A percentile compares a stretch with the other conserved stretches of the same genome.
phyloP scores from a whole-genome alignment of 2,329 filamentous ascomycete species.

The Aspergillus flavus region DNA sequence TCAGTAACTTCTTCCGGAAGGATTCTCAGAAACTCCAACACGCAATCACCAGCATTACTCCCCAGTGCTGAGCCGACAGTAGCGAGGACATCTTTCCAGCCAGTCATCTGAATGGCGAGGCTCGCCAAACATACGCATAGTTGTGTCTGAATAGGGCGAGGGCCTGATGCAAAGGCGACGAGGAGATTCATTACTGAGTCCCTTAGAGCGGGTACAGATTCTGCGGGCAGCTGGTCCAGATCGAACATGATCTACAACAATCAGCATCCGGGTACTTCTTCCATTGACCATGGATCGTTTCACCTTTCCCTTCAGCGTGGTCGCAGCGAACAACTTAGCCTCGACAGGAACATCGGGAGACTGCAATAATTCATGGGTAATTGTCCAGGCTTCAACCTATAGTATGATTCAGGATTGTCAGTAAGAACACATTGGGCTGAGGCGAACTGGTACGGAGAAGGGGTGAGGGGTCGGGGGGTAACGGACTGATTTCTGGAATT shows the following conservation, averaged over 20 bases:
- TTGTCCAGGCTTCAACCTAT: slow-evolving; percentile 87
- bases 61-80: slow-evolving; percentile 77
- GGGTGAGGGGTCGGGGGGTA: slow-evolving; percentile 21
- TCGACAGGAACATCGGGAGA: slow-evolving; percentile 74
- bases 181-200: slow-evolving; percentile 82
- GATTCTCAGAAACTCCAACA: slow-evolving; percentile 94
- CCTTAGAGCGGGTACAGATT: slow-evolving; percentile 74
- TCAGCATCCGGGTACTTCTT: slow-evolving; percentile 26
- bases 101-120: slow-evolving; percentile 91
- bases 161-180: slow-evolving; percentile 77
- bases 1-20: slow-evolving; percentile 98
- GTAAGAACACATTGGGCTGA: slow-evolving; percentile 2
- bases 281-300: slow-evolving; percentile 22
- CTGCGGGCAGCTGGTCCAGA: slow-evolving; percentile 79
- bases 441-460: background rate
- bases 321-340: slow-evolving; percentile 92
- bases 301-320: slow-evolving; percentile 97
- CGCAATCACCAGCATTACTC: slow-evolving; percentile 73
- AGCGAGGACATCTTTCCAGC: slow-evolving; percentile 90
- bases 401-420: slow-evolving; percentile 8
- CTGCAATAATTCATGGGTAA: slow-evolving; percentile 83
- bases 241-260: slow-evolving; percentile 86
- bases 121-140: slow-evolving; percentile 93
- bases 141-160: slow-evolving; percentile 82
- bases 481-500: slow-evolving; percentile 96